These are phyloP conservation scores for Metarhizium rileyi DNA, from an alignment of 2,329 filamentous ascomycete species.

Conservation along the genomic window DNA sequence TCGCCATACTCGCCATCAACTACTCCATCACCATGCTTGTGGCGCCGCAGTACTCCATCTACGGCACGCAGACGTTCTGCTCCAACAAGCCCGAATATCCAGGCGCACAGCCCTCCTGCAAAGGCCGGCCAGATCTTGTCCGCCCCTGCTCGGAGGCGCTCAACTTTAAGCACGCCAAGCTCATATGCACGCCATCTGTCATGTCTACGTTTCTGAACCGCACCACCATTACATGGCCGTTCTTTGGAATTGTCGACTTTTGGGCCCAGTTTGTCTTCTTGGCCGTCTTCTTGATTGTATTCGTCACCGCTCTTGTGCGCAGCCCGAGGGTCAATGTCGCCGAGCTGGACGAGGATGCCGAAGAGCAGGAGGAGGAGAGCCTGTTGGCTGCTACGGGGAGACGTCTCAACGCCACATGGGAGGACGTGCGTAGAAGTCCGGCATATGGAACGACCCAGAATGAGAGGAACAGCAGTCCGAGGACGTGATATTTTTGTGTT, in stretches of 20 bases:
- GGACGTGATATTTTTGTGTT: background rate
- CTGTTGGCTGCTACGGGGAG: conserved; percentile 74
- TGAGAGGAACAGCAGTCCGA: conserved; percentile 5
- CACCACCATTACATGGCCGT: conserved; percentile 86
- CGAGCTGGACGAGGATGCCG: conserved; percentile 78
- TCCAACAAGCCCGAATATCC: conserved; percentile 55
- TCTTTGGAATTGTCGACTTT: conserved; percentile 87
- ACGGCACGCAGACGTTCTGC: conserved; percentile 91
- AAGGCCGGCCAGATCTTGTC: conserved; percentile 59
- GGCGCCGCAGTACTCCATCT: conserved; percentile 92
- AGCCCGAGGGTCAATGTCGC: conserved; percentile 67
- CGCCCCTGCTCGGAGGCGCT: conserved; percentile 73
- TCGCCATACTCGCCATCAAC: conserved; percentile 85
- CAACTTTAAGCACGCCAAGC: conserved; percentile 58
- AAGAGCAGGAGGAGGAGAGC: conserved; percentile 89
- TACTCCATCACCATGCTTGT: conserved; percentile 88
- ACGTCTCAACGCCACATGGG: conserved; percentile 78
- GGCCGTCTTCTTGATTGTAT: conserved; percentile 70
- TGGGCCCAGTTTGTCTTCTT: conserved; percentile 95
- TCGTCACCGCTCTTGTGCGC: conserved; percentile 69
- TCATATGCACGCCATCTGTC: conserved; percentile 83
- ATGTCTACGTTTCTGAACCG: conserved; percentile 90
- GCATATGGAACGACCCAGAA: conserved; percentile 11
- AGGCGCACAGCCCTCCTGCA: conserved; percentile 66
- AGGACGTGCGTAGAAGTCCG: conserved; percentile 62